Evolutionary conservation across 495 filamentous ascomycete genomes (phyloP).

Genomic region (Tuber magnatum): DNA sequence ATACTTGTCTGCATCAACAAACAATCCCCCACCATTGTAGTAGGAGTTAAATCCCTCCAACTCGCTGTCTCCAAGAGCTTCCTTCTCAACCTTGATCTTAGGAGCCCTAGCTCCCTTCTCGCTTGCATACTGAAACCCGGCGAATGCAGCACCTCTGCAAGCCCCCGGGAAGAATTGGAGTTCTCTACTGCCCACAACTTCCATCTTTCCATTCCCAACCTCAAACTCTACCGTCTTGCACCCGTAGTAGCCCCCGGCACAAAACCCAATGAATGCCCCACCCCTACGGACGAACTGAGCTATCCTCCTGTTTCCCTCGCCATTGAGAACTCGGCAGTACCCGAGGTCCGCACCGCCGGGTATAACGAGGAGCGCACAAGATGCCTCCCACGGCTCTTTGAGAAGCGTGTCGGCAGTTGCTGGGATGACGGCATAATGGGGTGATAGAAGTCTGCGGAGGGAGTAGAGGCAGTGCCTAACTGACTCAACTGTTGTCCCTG

Average conservation of each 20-base stretch:
- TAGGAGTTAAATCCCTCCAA: slow-evolving; percentile 67
- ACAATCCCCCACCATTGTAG: slow-evolving; percentile 95
- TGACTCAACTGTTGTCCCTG: slow-evolving; percentile 76
- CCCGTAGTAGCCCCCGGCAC: slow-evolving; percentile 92
- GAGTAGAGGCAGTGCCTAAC: slow-evolving; percentile 84
- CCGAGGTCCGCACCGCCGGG: slow-evolving; percentile 92
- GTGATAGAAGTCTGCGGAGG: slow-evolving; percentile 79
- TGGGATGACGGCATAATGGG: slow-evolving; percentile 85
- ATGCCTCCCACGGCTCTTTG: slow-evolving; percentile 83
- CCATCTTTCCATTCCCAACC: slow-evolving; percentile 68
- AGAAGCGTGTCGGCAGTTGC: slow-evolving; percentile 69
- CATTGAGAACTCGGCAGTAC: slow-evolving; percentile 83
- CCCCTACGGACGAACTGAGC: slow-evolving; percentile 76
- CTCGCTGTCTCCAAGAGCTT: slow-evolving; percentile 50
- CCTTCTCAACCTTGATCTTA: slow-evolving; percentile 58
- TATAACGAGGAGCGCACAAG: slow-evolving; percentile 83
- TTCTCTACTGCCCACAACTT: slow-evolving; percentile 81
- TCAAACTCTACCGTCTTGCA: slow-evolving; percentile 78
- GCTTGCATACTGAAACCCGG: slow-evolving; percentile 84
- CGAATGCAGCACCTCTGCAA: slow-evolving; percentile 80
- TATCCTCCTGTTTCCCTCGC: slow-evolving; percentile 76
- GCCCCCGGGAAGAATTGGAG: slow-evolving; percentile 79
- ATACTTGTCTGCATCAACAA: slow-evolving; percentile 65
- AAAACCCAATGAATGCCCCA: slow-evolving; percentile 81
- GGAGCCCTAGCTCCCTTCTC: slow-evolving; percentile 76